Evolutionary conservation across 2,329 filamentous ascomycete genomes (phyloP).

Genomic region (Talaromyces pinophilus): DNA sequence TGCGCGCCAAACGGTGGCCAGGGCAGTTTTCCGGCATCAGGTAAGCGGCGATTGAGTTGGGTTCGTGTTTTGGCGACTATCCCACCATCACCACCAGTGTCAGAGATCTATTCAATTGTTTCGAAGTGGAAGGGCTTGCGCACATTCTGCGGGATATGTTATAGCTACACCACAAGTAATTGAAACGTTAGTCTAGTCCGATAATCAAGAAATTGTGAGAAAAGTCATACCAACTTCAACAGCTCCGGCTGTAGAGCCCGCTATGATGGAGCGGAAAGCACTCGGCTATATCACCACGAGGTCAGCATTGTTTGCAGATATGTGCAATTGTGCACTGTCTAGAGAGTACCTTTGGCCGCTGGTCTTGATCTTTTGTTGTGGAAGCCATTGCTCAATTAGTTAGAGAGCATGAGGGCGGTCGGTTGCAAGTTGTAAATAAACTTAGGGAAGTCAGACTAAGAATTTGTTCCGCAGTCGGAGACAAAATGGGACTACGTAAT

Average conservation of each 20-base stretch:
- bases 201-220: neutral
- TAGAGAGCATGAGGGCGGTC: constrained; percentile 1
- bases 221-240: constrained; percentile 76
- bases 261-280: constrained; percentile 82
- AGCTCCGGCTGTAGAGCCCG: constrained; percentile 89
- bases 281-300: constrained; percentile 60
- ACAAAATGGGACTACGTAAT: constrained; percentile 2
- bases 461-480: constrained; percentile 17
- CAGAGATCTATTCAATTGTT: neutral
- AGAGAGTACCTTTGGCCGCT: constrained; percentile 39
- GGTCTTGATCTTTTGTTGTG: constrained; percentile 35
- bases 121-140: constrained; percentile 27
- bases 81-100: neutral
- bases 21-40: constrained; percentile 81
- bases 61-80: constrained; percentile 89
- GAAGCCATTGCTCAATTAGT: constrained; percentile 34
- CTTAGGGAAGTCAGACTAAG: constrained; percentile 3
- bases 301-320: neutral
- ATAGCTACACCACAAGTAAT: constrained; percentile 59
- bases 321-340: neutral
- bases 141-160: constrained; percentile 93
- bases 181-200: neutral
- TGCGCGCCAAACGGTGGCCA: constrained; percentile 91
- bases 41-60: constrained; percentile 83
- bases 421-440: constrained; percentile 11